These are phyloP conservation scores for Plasmodium adleri DNA, from an alignment of 169 alveolate genomes.

Conservation along the genomic window DNA sequence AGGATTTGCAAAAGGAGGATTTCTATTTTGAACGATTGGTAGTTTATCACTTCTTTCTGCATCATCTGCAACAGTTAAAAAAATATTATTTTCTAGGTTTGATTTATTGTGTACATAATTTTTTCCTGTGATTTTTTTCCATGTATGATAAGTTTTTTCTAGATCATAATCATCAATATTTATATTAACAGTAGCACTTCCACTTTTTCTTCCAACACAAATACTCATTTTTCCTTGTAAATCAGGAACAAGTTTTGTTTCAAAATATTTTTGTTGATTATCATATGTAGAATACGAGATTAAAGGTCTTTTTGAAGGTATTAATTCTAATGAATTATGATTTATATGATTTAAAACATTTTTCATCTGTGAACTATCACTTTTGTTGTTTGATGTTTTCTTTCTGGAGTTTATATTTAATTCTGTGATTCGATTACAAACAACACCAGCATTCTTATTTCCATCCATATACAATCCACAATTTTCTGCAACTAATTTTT, in stretches of 20 bases:
- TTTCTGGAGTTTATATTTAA: conserved; percentile 64
- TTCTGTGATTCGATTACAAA: conserved; percentile 65
- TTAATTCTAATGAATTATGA: conserved; percentile 4
- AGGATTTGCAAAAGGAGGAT: conserved; percentile 80
- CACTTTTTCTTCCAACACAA: conserved; percentile 76
- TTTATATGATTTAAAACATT: conserved; percentile 31
- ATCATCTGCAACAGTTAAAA: conserved; percentile 77
- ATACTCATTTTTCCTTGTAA: conserved; percentile 74
- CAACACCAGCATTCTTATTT: conserved; percentile 70
- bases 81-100: conserved; percentile 72
- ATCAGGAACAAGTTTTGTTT: conserved; percentile 71
- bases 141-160: conserved; percentile 70
- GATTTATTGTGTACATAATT: conserved; percentile 49
- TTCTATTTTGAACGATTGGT: conserved; percentile 75
- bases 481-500: conserved; percentile 29
- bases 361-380: conserved; percentile 75
- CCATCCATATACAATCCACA: conserved; percentile 41
- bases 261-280: conserved; percentile 62
- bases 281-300: conserved; percentile 62
- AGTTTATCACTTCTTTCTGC: conserved; percentile 78
- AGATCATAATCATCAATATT: conserved; percentile 69
- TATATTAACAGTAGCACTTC: conserved; percentile 72
- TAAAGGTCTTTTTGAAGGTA: conserved; percentile 49
- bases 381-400: conserved; percentile 23
- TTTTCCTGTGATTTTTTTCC: conserved; percentile 64